phyloP scores from a whole-genome alignment of 352 stramenopile genomes.

The Aphanomyces stellatus region DNA sequence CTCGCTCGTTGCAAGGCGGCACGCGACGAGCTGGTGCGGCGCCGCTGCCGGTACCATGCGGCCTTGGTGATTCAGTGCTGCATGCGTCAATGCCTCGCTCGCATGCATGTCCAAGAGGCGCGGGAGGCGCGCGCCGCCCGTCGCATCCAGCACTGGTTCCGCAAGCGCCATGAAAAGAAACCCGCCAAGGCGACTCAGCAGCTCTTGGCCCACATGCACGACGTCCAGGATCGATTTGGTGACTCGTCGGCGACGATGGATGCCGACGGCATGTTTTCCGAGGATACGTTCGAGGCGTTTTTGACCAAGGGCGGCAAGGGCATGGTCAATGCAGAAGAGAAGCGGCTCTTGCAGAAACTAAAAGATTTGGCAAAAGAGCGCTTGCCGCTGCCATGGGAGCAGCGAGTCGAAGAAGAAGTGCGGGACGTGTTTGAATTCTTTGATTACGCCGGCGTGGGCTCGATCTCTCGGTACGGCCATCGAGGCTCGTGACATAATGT shows the following conservation, averaged over 20 bases:
- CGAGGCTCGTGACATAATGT: constrained; percentile 22
- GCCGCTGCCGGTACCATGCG: constrained; percentile 27
- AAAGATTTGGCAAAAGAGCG: constrained; percentile 35
- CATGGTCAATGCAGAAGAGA: constrained; percentile 44
- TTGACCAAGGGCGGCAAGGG: constrained; percentile 41
- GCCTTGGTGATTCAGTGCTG: constrained; percentile 53
- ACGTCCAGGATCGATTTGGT: constrained; percentile 35
- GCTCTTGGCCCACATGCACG: constrained; percentile 40
- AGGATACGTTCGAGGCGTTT: constrained; percentile 39
- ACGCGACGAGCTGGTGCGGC: constrained; percentile 22
- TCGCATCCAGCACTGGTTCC: constrained; percentile 52
- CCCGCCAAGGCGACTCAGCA: constrained; percentile 22
- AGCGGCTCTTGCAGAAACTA: constrained; percentile 30
- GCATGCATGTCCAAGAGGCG: constrained; percentile 36
- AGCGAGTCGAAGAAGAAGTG: constrained; percentile 43
- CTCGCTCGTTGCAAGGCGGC: constrained; percentile 30
- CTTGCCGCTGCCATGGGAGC: constrained; percentile 26
- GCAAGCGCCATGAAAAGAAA: constrained; percentile 29
- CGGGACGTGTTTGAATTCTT: constrained; percentile 65
- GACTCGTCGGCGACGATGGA: neutral
- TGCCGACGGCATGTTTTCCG: constrained; percentile 30
- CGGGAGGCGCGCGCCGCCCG: constrained; percentile 40
- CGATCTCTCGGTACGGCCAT: constrained; percentile 4
- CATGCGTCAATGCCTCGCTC: constrained; percentile 55
- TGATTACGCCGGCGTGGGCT: constrained; percentile 33